These are phyloP conservation scores for Dictyostelium gargantuum DNA, from an alignment of 208 protist species.

Conservation along the genomic window DNA sequence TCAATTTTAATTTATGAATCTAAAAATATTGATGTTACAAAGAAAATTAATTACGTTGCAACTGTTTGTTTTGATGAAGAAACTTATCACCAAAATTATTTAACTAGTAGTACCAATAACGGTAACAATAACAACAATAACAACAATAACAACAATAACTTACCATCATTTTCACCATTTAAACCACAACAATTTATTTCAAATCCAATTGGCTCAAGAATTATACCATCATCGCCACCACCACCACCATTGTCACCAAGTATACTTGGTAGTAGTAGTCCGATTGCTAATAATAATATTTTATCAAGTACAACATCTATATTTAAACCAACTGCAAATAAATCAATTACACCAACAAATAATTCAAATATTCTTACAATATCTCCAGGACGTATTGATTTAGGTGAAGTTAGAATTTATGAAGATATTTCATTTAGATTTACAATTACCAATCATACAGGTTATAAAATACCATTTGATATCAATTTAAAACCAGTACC, in stretches of 20 bases:
- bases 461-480: constrained; percentile 41
- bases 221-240: neutral
- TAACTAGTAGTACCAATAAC: neutral
- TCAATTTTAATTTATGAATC: constrained; percentile 69
- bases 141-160: neutral
- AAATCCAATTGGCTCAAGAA: neutral
- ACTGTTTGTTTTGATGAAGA: constrained; percentile 66
- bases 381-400: constrained; percentile 50
- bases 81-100: constrained; percentile 54
- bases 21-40: constrained; percentile 75
- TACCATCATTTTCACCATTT: neutral
- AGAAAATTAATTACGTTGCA: constrained; percentile 62
- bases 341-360: neutral
- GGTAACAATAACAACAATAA: neutral
- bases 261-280: too few relatives aligned
- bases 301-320: neutral
- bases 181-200: neutral
- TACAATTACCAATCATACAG: constrained; percentile 61
- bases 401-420: constrained; percentile 68
- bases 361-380: constrained; percentile 12
- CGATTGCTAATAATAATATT: neutral
- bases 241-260: neutral
- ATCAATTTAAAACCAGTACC: neutral
- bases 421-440: constrained; percentile 71
- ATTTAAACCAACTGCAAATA: neutral